Percentiles rank a stretch among this genome's conserved stretches.
These are phyloP conservation scores for Oryza rufipogon DNA, from an alignment of 176 grass and related monocot genomes.

Conservation along the genomic window DNA sequence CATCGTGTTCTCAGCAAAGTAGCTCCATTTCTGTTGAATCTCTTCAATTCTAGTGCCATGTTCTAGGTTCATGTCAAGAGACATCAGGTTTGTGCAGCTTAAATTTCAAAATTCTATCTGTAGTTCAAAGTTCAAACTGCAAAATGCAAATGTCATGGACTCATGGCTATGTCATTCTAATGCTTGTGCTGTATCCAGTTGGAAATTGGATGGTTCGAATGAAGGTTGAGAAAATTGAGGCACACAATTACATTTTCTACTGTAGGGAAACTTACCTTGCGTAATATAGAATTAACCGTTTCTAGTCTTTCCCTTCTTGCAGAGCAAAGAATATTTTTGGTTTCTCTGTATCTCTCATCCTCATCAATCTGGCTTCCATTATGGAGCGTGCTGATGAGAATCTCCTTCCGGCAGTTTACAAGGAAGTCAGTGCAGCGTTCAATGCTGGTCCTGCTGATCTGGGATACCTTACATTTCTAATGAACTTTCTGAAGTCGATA, in stretches of 20 bases:
- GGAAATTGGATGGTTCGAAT: constrained; percentile 22
- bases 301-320: constrained; percentile 41
- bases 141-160: background rate
- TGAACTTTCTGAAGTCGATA: constrained; percentile 90
- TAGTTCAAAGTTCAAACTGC: background rate
- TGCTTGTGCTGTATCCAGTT: background rate
- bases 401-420: constrained; percentile 93
- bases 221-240: constrained; percentile 7
- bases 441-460: constrained; percentile 87
- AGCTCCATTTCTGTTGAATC: background rate
- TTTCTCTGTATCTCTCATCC: constrained; percentile 89
- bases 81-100: background rate
- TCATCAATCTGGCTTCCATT: constrained; percentile 90
- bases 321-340: constrained; percentile 89
- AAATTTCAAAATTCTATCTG: background rate
- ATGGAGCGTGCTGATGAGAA: constrained; percentile 95
- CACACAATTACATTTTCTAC: background rate
- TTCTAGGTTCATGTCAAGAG: constrained; percentile 7
- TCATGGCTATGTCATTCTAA: background rate
- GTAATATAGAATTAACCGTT: constrained; percentile 26
- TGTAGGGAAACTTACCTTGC: background rate
- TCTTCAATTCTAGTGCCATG: background rate
- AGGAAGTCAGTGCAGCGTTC: constrained; percentile 92
- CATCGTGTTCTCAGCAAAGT: background rate
- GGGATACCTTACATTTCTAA: constrained; percentile 87